These are phyloP conservation scores for Pestalotiopsis sp. DNA, from an alignment of 2,329 filamentous ascomycete genomes.

Conservation along the genomic window DNA sequence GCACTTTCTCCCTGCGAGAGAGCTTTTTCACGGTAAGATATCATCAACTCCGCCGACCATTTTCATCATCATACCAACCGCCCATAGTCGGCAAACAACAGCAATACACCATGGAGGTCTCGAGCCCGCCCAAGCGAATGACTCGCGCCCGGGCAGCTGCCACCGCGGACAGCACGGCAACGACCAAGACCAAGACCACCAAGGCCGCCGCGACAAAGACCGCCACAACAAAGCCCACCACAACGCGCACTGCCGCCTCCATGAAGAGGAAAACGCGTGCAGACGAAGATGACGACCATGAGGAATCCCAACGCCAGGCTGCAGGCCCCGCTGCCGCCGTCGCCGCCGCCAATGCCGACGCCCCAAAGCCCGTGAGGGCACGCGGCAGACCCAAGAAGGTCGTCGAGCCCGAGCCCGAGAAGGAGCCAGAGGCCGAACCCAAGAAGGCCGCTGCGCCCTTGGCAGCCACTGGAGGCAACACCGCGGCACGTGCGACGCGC, in stretches of 20 bases:
- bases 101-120: slow-evolving; percentile 46
- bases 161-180: slow-evolving; percentile 29
- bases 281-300: slow-evolving; percentile 54
- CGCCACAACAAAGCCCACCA: slow-evolving; percentile 36
- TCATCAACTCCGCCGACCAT: background rate
- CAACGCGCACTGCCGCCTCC: slow-evolving; percentile 12
- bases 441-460: slow-evolving; percentile 23
- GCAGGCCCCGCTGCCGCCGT: background rate
- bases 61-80: background rate
- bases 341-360: slow-evolving; percentile 24
- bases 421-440: background rate
- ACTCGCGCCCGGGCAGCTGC: slow-evolving; percentile 51
- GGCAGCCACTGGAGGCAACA: slow-evolving; percentile 17
- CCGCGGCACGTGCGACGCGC: slow-evolving; percentile 37
- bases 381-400: slow-evolving; percentile 49
- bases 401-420: slow-evolving; percentile 20
- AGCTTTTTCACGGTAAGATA: slow-evolving; percentile 6
- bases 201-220: slow-evolving; percentile 35
- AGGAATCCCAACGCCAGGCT: slow-evolving; percentile 36
- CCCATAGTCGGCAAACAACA: background rate
- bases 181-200: slow-evolving; percentile 48
- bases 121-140: slow-evolving; percentile 60
- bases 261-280: slow-evolving; percentile 55
- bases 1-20: background rate
- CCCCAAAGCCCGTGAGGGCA: slow-evolving; percentile 37